Evolutionary conservation across 306 rosid genomes (phyloP).

Genomic region (Heteromeles arbutifolia): DNA sequence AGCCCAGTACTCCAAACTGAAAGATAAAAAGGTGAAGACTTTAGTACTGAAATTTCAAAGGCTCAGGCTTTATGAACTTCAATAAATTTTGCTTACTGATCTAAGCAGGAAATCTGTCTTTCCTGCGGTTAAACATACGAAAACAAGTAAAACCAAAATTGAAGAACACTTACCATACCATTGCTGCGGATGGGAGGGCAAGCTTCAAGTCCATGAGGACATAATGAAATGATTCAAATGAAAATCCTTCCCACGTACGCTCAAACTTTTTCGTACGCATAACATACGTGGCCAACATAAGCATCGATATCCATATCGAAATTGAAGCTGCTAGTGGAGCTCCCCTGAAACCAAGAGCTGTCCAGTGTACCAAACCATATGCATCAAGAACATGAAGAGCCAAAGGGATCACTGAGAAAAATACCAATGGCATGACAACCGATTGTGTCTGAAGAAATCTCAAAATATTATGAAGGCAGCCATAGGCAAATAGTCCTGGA

Average conservation of each 20-base stretch:
- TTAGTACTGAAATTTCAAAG: not conserved
- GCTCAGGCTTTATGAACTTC: not conserved
- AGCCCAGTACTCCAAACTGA: conserved; percentile 80
- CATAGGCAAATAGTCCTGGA: conserved; percentile 62
- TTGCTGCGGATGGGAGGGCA: conserved; percentile 72
- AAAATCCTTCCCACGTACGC: conserved; percentile 70
- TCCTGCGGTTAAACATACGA: too few relatives aligned
- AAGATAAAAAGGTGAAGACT: not conserved
- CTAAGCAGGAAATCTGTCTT: too few relatives aligned
- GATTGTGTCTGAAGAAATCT: conserved; percentile 81
- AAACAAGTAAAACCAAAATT: not conserved
- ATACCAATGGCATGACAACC: conserved; percentile 36
- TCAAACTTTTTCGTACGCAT: not conserved
- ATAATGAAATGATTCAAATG: conserved; percentile 36
- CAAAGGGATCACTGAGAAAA: conserved; percentile 46
- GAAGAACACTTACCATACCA: conserved; percentile 59
- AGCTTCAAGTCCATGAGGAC: conserved; percentile 46
- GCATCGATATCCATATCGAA: conserved; percentile 50
- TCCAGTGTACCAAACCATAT: conserved; percentile 44
- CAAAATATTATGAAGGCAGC: conserved; percentile 48
- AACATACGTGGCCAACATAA: conserved; percentile 38
- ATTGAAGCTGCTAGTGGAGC: conserved; percentile 59
- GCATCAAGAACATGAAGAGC: conserved; percentile 36
- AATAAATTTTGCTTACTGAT: too few relatives aligned
- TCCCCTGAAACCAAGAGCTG: conserved; percentile 45